Evolutionary conservation across 306 rosid genomes (phyloP).

Genomic region (Cicer chorassanicum): DNA sequence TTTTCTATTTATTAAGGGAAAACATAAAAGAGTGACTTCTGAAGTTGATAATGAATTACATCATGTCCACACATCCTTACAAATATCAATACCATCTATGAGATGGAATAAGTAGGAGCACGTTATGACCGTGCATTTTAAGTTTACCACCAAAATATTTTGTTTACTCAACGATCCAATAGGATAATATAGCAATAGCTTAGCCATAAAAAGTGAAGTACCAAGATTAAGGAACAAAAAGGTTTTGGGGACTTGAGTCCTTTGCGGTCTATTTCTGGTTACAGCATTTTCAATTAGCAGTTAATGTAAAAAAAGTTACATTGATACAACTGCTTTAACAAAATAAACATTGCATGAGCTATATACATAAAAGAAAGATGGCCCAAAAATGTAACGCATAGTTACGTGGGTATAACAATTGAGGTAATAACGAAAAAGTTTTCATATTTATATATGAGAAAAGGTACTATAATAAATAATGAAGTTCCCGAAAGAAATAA

Average conservation of each 20-base stretch:
- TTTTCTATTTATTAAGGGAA: background rate
- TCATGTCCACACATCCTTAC: conserved; percentile 11
- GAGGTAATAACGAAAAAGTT: too few species aligned
- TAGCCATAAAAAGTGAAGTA: background rate
- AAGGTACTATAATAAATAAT: too few species aligned
- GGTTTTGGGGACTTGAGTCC: background rate
- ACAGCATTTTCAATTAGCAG: background rate
- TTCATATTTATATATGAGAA: too few species aligned
- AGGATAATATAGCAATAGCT: conserved; percentile 20
- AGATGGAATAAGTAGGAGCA: conserved; percentile 34
- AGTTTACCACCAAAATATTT: background rate
- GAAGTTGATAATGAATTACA: conserved; percentile 1
- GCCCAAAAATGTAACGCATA: too few species aligned
- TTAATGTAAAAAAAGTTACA: background rate
- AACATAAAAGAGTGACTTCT: conserved; percentile 30
- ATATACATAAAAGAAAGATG: conserved; percentile 24
- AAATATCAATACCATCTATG: conserved; percentile 17
- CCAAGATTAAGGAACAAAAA: background rate
- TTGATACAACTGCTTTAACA: background rate
- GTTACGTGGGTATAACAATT: too few species aligned
- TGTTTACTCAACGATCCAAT: background rate
- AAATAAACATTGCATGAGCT: background rate
- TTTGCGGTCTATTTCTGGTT: background rate
- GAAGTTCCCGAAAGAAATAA: too few species aligned
- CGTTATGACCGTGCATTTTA: background rate